These are phyloP conservation scores for Beauveria brongniartii DNA, from an alignment of 2,329 filamentous ascomycete species.

Conservation along the genomic window DNA sequence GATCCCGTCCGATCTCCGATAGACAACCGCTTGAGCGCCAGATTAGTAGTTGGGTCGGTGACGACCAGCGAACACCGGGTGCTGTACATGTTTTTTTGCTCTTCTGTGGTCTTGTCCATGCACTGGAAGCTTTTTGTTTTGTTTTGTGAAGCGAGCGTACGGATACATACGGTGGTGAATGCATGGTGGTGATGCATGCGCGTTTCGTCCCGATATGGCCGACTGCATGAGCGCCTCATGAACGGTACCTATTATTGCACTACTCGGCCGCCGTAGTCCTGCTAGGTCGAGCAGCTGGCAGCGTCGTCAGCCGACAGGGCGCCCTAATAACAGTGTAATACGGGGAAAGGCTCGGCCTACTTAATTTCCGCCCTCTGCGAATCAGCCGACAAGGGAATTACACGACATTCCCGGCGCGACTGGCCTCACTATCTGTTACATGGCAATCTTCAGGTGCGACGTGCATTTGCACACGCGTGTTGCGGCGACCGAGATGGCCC, in stretches of 20 bases:
- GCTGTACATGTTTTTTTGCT: slow-evolving; percentile 3
- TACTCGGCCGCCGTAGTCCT: background rate
- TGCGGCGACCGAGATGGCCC: slow-evolving; percentile 3
- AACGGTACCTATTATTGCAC: background rate
- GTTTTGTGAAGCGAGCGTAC: background rate
- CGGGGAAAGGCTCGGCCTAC: background rate
- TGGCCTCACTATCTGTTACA: slow-evolving; percentile 6
- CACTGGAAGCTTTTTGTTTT: background rate
- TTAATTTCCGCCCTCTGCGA: background rate
- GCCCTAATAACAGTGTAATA: background rate
- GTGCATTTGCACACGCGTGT: background rate
- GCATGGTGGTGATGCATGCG: background rate
- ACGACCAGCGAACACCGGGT: slow-evolving; percentile 12
- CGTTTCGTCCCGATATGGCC: background rate
- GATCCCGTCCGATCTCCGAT: slow-evolving; percentile 9
- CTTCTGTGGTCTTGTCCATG: too few species aligned
- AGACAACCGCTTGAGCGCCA: slow-evolving; percentile 9
- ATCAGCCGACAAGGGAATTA: background rate
- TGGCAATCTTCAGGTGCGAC: background rate
- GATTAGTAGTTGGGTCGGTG: slow-evolving; percentile 12
- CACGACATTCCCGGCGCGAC: slow-evolving; percentile 3
- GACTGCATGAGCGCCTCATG: background rate
- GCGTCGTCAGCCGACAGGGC: background rate
- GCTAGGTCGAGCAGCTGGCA: background rate
- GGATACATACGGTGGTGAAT: background rate